Evolutionary conservation across 2,329 filamentous ascomycete genomes (phyloP), one percentile per base, ranked within the genome.

Genomic region (Talaromyces sp.): DNA sequence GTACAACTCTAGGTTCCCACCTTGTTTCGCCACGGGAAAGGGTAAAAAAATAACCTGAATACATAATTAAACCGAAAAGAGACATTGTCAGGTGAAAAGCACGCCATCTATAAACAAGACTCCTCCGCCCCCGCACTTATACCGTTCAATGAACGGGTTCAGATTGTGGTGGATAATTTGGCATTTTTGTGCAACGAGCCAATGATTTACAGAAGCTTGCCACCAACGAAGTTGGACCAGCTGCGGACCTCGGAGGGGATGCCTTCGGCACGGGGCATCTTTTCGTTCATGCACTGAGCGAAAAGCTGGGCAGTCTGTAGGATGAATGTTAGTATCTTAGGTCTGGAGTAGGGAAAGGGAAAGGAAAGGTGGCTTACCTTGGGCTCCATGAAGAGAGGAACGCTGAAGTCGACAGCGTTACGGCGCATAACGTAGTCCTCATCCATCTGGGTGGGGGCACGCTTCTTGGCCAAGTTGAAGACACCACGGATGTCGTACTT

Each of bases 371-470:
- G 61, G 74, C 85, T 79, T 80, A 95, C 91, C 87, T 94, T 93
- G 49, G 92, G 91, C 80, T 97, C 93, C 92, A 97, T 97, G 76
- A 99, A 97, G 51, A 99, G 81, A 44, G 94, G 94, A 29, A 97
- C 91, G 65, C 93, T 93, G 74, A 99, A 99, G 78, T 99, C 94
- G 51, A 99, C 94, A 24, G 94, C 94, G 70, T 99, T 99, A 72
- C 94, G 86, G 68, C 94, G 86, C 93, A 97, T 97, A 52, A 99
- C 91, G 68, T 99, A 99, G 80, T 99, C 92, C 69, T 95, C 90
- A 70, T 99, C 94, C 56, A 89, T 79, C 56, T 90, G 81, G 33
- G 89, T 93, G 81, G 90, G 92, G 56, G 86, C 94, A 69, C 92
- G 83, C 63, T 84, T 85, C 75, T 88, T 86, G 54, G 93, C 91